phyloP scores from a whole-genome alignment of 2,329 filamentous ascomycete species.

The Nothophaeocryptopus gaeumannii region DNA sequence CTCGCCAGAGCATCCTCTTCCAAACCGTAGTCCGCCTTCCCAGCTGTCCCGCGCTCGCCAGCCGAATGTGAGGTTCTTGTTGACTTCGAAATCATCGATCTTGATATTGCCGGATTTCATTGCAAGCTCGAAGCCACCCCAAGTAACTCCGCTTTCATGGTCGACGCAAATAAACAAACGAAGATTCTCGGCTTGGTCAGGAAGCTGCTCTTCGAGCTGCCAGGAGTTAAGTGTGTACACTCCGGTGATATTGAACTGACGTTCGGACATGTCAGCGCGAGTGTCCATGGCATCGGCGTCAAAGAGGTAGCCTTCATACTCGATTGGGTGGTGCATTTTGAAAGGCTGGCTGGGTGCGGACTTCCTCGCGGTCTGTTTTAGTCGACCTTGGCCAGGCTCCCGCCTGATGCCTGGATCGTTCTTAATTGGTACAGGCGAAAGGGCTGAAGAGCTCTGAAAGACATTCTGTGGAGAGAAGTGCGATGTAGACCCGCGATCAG shows the following conservation, averaged over 20 bases:
- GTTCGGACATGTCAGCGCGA: constrained; percentile 11
- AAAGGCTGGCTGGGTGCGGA: neutral
- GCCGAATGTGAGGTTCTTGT: constrained; percentile 20
- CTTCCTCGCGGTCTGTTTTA: constrained; percentile 13
- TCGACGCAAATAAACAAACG: constrained; percentile 41
- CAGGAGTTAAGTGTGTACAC: constrained; percentile 41
- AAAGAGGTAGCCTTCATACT: constrained; percentile 18
- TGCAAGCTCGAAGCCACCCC: constrained; percentile 49
- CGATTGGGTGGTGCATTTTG: neutral
- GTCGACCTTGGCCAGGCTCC: neutral
- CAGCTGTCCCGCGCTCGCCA: constrained; percentile 36
- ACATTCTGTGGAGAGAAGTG: constrained; percentile 8
- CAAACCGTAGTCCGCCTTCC: constrained; percentile 30
- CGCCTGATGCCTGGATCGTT: neutral
- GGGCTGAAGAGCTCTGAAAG: constrained; percentile 5
- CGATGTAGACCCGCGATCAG: too few species aligned
- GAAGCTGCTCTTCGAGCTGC: constrained; percentile 20
- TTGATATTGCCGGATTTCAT: constrained; percentile 44
- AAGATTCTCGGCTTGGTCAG: constrained; percentile 28
- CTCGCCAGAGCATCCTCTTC: constrained; percentile 35
- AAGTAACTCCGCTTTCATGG: constrained; percentile 38
- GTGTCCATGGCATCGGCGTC: constrained; percentile 23
- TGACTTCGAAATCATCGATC: constrained; percentile 32
- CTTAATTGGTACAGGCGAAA: neutral
- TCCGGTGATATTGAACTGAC: constrained; percentile 42